A percentile compares a stretch with the other conserved stretches of the same genome.
These are phyloP conservation scores for Trifolium repens DNA, from an alignment of 306 rosid species.

Conservation along the genomic window DNA sequence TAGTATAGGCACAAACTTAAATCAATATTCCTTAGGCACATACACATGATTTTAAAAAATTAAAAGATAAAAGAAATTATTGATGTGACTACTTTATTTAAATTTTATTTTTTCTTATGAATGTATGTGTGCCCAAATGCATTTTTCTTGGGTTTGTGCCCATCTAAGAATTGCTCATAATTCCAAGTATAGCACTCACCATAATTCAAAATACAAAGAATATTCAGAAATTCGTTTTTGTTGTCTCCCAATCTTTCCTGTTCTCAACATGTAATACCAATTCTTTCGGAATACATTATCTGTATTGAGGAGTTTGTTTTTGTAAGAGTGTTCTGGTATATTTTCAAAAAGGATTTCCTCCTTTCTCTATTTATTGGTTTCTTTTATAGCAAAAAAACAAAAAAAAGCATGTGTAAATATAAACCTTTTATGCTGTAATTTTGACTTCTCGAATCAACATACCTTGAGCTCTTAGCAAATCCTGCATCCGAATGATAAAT, in stretches of 20 bases:
- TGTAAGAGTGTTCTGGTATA: neutral
- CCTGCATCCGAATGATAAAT: constrained; percentile 32
- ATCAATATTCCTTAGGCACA: no score
- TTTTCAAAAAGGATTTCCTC: constrained; percentile 5
- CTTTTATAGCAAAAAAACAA: neutral
- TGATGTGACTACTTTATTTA: no score
- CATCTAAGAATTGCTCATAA: neutral
- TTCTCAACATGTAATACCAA: constrained; percentile 1
- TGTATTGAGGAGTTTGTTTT: constrained; percentile 16
- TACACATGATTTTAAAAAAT: no score
- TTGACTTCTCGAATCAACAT: constrained; percentile 17
- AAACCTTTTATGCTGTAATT: constrained; percentile 5
- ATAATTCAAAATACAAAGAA: neutral
- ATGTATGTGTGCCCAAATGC: no score
- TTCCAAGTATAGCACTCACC: neutral
- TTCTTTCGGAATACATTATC: constrained; percentile 20
- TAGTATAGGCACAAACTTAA: no score
- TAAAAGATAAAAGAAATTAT: no score
- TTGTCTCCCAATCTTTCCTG: neutral
- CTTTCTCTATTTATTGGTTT: neutral
- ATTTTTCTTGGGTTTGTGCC: no score
- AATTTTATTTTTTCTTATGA: no score
- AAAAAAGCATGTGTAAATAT: neutral
- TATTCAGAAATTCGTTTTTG: neutral
- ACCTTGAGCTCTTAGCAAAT: constrained; percentile 26